These are phyloP conservation scores for Trichoderma semiorbis DNA, from an alignment of 2,329 filamentous ascomycete species.

Conservation along the genomic window DNA sequence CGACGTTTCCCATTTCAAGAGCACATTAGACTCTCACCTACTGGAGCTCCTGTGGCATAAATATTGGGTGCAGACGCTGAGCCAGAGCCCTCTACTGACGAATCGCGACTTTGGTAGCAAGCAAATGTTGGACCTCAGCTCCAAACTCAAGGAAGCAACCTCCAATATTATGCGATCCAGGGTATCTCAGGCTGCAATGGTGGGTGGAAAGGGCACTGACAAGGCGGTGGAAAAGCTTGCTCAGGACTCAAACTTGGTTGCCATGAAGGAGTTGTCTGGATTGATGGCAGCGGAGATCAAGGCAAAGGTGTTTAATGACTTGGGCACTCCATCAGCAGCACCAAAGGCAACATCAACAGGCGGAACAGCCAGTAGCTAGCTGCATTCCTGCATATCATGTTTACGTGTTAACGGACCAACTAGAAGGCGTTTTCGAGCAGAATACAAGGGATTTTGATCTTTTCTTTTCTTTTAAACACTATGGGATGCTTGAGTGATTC, in stretches of 20 bases:
- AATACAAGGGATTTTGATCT: not conserved
- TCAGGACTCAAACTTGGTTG: conserved; percentile 59
- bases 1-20: conserved; percentile 92
- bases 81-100: conserved; percentile 82
- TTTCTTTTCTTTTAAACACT: not conserved
- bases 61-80: conserved; percentile 96
- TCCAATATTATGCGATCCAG: conserved; percentile 27
- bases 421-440: not conserved
- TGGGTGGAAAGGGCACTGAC: conserved; percentile 33
- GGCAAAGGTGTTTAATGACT: conserved; percentile 55
- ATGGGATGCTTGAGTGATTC: not conserved
- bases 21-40: conserved; percentile 79
- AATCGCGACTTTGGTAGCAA: conserved; percentile 92
- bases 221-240: conserved; percentile 57
- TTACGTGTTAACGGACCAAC: not conserved
- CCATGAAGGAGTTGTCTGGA: conserved; percentile 60
- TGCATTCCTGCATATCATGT: not conserved
- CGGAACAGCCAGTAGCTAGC: not conserved
- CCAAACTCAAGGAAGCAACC: conserved; percentile 71
- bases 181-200: conserved; percentile 28
- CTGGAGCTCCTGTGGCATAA: conserved; percentile 95
- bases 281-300: conserved; percentile 61
- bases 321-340: conserved; percentile 25
- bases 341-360: not conserved
- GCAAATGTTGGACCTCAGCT: conserved; percentile 83